Evolutionary conservation across 352 stramenopile species (phyloP), one percentile per base, ranked within the genome.

Genomic region (Peronospora belbahrii): DNA sequence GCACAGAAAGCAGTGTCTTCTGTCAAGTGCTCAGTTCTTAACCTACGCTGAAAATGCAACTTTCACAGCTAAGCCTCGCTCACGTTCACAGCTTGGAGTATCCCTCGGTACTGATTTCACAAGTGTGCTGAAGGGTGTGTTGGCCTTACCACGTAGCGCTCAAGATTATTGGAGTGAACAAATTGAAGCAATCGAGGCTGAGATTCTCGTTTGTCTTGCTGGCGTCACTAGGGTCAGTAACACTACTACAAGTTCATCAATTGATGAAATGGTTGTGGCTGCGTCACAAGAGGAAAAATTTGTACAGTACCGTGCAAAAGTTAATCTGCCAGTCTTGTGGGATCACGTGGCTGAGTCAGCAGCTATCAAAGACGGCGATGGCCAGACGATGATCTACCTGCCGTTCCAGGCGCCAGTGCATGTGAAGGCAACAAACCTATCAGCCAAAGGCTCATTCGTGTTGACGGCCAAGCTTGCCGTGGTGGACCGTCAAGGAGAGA

Each of bases 21-120:
- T 50, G 0, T 63, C 65, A 0, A 78, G 62, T 31, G 61, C 56
- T 5, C 64, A 76, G 19, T 82, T 82, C 25, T 31, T 82, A 19
- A 82, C 70, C 0, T 67, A 63, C 24, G 51, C 65, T 0, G 70
- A 82, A 28, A 66, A 52, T 39, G 14, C 67, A 0, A 48, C 67
- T 7, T 74, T 74, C 25, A 65, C 67, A 13, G 40, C 67, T 2
- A 82, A 82, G 32, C 70, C 67, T 4, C 60, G 70, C 14, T 44
- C 67, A 28, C 67, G 65, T 2, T 76, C 70, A 3, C 70, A 79
- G 43, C 57, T 82, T 25, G 70, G 70, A 1, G 70, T 82, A 0
- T 52, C 70, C 7, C 48, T 74, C 2, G 70, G 70, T 2, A 76
- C 70, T 0, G 70, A 78, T 35, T 78, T 82, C 36, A 69, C 59